Conservation (phyloP, 768 basidiomycete species). For the Rhizopogon vulgaris region DNA sequence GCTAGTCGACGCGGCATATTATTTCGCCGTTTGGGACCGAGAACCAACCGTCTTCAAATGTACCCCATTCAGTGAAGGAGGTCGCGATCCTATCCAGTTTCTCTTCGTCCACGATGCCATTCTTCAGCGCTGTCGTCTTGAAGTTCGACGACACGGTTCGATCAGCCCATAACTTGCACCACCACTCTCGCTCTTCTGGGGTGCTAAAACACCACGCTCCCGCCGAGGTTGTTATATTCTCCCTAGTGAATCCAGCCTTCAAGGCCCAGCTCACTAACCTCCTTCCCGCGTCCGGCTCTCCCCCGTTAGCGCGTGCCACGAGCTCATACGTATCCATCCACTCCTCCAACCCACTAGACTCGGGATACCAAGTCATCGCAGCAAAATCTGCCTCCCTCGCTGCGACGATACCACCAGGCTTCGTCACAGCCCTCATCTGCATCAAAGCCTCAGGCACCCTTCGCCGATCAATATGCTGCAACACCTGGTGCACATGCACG, state of each 20-base stretch:
- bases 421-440: conserved; percentile 45
- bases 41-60: conserved; percentile 29
- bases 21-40: conserved; percentile 28
- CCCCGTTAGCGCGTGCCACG: conserved; percentile 26
- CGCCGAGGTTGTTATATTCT: conserved; percentile 20
- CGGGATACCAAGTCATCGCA: conserved; percentile 30
- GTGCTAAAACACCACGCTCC: conserved; percentile 33
- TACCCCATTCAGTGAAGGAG: conserved; percentile 25
- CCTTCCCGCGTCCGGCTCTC: conserved; percentile 35
- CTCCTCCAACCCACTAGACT: conserved; percentile 23
- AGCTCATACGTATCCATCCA: conserved; percentile 13
- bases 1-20: conserved; percentile 14
- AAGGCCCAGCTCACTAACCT: conserved; percentile 32
- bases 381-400: conserved; percentile 36
- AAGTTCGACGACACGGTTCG: conserved; percentile 29
- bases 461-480: conserved; percentile 41
- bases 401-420: conserved; percentile 40
- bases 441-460: conserved; percentile 24
- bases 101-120: conserved; percentile 16
- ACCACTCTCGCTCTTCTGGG: conserved; percentile 32
- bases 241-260: conserved; percentile 27
- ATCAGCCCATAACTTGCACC: conserved; percentile 33
- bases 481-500: conserved; percentile 44
- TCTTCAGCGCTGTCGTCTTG: conserved; percentile 23
- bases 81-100: conserved; percentile 15